These are phyloP conservation scores for Cucurbitaria berberidis DNA, from an alignment of 2,329 filamentous ascomycete species.

Conservation along the genomic window DNA sequence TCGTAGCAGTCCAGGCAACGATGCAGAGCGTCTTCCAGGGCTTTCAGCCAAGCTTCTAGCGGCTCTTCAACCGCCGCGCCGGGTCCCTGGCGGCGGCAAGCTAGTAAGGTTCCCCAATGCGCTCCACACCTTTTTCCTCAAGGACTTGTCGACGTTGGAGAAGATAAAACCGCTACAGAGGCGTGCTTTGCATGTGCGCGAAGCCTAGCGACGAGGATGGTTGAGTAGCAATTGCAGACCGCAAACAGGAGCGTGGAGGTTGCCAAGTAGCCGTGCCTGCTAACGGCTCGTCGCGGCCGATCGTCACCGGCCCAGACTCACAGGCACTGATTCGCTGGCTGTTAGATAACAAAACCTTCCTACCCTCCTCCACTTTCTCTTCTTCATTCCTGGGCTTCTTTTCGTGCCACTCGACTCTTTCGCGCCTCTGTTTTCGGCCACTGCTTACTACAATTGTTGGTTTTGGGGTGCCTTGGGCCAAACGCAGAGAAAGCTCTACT, in stretches of 20 bases:
- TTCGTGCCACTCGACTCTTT: constrained; percentile 3
- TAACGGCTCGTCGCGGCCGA: constrained; percentile 14
- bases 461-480: constrained; percentile 10
- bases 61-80: background rate
- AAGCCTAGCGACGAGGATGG: background rate
- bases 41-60: too few species aligned
- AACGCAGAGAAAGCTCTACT: constrained; percentile 21
- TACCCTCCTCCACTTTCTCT: constrained; percentile 9
- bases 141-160: constrained; percentile 2
- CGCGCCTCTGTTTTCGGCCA: constrained; percentile 6
- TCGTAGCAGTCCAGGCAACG: too few species aligned
- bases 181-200: background rate
- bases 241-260: constrained; percentile 1
- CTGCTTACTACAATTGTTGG: constrained; percentile 3
- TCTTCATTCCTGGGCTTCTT: constrained; percentile 7
- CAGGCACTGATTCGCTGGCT: constrained; percentile 9
- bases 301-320: constrained; percentile 13
- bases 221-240: background rate
- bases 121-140: constrained; percentile 5
- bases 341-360: constrained; percentile 3
- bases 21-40: too few species aligned
- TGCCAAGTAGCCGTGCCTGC: constrained; percentile 11
- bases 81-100: background rate
- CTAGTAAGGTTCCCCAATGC: constrained; percentile 11
- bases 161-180: background rate